Evolutionary conservation across 768 basidiomycete genomes (phyloP).

Genomic region (Termitomyces titanicus): DNA sequence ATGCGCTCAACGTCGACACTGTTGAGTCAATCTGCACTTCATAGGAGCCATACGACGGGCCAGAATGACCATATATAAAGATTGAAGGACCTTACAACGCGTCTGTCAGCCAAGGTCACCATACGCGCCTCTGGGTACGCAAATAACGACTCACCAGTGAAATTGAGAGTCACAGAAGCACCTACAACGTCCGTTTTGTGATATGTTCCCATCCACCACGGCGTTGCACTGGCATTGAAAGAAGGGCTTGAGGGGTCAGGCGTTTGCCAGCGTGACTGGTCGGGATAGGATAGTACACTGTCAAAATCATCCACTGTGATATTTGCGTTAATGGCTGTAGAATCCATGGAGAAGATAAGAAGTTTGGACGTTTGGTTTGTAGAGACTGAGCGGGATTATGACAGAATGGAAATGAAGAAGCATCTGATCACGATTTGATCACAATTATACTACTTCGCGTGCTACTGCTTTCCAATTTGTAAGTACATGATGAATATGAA

Average conservation of each 20-base stretch:
- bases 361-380: background rate
- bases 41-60: conserved; percentile 40
- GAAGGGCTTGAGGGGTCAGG: conserved; percentile 41
- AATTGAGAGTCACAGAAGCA: conserved; percentile 37
- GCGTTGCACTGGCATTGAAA: conserved; percentile 29
- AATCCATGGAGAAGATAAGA: conserved; percentile 28
- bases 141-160: conserved; percentile 31
- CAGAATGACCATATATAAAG: conserved; percentile 38
- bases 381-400: background rate
- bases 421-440: too few relatives aligned
- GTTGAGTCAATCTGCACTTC: conserved; percentile 35
- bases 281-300: conserved; percentile 35
- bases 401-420: background rate
- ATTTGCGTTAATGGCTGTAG: conserved; percentile 38
- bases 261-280: conserved; percentile 38
- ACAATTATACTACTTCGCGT: too few relatives aligned
- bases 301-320: conserved; percentile 48
- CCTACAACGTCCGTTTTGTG: conserved; percentile 35
- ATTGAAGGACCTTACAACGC: conserved; percentile 34
- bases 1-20: conserved; percentile 27
- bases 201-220: conserved; percentile 42
- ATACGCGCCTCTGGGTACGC: background rate
- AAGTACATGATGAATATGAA: too few relatives aligned
- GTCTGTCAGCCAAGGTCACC: background rate
- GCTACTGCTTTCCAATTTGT: too few relatives aligned